A percentile compares a stretch with the other conserved stretches of the same genome.
Evolutionary conservation across 2,329 filamentous ascomycete genomes (phyloP).

Genomic region (Aspergillus sp.): DNA sequence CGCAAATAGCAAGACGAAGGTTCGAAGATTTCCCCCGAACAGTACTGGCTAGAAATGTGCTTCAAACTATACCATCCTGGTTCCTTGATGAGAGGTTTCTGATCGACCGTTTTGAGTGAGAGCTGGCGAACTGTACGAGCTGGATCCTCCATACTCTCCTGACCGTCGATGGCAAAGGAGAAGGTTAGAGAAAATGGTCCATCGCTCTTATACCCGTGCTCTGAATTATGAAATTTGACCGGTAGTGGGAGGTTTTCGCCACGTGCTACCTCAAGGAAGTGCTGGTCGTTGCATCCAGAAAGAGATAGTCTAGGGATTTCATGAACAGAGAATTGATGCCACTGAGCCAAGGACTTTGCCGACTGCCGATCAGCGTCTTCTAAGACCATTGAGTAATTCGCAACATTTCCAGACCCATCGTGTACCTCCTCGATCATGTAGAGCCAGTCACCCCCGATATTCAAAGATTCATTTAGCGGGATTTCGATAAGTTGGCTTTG

Average conservation of each 20-base stretch:
- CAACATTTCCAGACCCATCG: constrained; percentile 84
- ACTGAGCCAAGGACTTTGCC: constrained; percentile 61
- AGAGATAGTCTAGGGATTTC: constrained; percentile 77
- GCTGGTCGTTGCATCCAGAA: constrained; percentile 72
- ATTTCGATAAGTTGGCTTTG: constrained; percentile 72
- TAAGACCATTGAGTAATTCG: constrained; percentile 63
- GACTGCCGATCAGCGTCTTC: constrained; percentile 68
- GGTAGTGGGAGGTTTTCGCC: constrained; percentile 69
- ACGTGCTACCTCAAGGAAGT: constrained; percentile 79
- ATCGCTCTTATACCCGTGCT: constrained; percentile 56
- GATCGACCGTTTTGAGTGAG: constrained; percentile 55
- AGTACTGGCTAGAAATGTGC: constrained; percentile 76
- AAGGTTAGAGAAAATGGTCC: constrained; percentile 74
- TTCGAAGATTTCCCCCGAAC: constrained; percentile 84
- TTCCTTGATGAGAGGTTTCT: constrained; percentile 68
- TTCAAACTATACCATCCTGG: constrained; percentile 85
- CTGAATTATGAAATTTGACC: constrained; percentile 66
- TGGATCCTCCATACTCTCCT: constrained; percentile 65
- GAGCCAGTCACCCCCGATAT: constrained; percentile 74
- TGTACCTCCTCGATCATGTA: constrained; percentile 91
- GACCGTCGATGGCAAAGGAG: constrained; percentile 75
- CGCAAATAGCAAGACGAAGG: constrained; percentile 90
- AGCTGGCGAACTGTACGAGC: constrained; percentile 60
- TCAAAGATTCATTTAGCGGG: constrained; percentile 86
- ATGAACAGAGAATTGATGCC: constrained; percentile 79